Evolutionary conservation across 805 yeast genomes (phyloP).

Genomic region (Ogataea naganishii): DNA sequence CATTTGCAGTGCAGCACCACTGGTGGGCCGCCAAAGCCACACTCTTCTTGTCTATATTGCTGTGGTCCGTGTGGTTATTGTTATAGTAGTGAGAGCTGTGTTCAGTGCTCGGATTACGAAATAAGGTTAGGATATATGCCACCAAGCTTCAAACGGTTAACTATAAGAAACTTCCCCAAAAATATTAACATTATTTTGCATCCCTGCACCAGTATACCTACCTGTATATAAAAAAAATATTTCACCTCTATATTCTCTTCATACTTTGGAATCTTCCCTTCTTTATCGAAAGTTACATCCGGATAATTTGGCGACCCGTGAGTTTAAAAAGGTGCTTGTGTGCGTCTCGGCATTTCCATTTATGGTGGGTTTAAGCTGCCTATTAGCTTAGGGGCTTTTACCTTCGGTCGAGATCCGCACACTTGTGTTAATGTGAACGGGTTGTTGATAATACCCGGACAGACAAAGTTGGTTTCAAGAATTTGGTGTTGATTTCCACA

Average conservation of each 20-base stretch:
- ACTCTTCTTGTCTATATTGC: slow-evolving; percentile 29
- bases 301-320: slow-evolving; percentile 17
- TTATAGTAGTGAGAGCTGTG: slow-evolving; percentile 1
- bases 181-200: too few relatives aligned
- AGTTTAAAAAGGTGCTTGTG: slow-evolving; percentile 9
- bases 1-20: slow-evolving; percentile 78
- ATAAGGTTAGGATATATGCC: slow-evolving; percentile 6
- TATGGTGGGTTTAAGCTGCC: slow-evolving; percentile 17
- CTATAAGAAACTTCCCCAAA: too few relatives aligned
- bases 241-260: too few relatives aligned
- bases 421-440: slow-evolving; percentile 13
- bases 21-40: slow-evolving; percentile 88
- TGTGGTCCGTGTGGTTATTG: slow-evolving; percentile 23
- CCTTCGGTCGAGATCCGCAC: slow-evolving; percentile 6
- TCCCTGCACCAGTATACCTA: too few relatives aligned
- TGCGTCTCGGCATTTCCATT: slow-evolving; percentile 4
- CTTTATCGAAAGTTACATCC: slow-evolving; percentile 24
- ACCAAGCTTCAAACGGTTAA: slow-evolving; percentile 5
- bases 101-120: slow-evolving; percentile 1
- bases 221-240: too few relatives aligned
- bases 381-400: slow-evolving; percentile 24
- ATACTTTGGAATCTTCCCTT: too few relatives aligned
- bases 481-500: slow-evolving; percentile 15
- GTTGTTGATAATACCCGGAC: slow-evolving; percentile 20
- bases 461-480: slow-evolving; percentile 23